Percentiles rank a stretch among this genome's conserved stretches.
Evolutionary conservation across 129 eudicot species (phyloP).

Genomic region (Flaveria linearis): DNA sequence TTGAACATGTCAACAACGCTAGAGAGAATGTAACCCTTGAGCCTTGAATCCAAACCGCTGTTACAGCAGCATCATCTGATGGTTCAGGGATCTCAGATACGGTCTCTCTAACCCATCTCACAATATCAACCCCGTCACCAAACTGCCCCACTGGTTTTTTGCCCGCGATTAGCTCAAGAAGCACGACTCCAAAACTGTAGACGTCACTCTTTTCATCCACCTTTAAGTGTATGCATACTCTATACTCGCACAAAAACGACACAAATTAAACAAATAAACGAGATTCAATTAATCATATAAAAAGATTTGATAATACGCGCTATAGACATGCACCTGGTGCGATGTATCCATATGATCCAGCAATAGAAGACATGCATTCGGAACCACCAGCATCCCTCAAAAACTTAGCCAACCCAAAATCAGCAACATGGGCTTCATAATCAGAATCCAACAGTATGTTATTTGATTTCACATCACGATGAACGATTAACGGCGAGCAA

Average conservation of each 20-base stretch:
- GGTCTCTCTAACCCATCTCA: conserved; percentile 74
- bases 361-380: conserved; percentile 91
- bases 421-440: conserved; percentile 96
- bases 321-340: conserved; percentile 69
- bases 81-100: conserved; percentile 55
- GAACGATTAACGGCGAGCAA: conserved; percentile 83
- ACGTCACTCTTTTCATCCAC: conserved; percentile 93
- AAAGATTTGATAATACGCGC: background rate
- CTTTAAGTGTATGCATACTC: conserved; percentile 92
- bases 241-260: conserved; percentile 20
- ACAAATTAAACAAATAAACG: background rate
- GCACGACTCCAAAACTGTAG: conserved; percentile 91
- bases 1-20: conserved; percentile 67
- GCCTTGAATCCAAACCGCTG: conserved; percentile 80
- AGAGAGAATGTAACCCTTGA: conserved; percentile 49
- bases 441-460: conserved; percentile 79
- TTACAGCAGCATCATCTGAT: conserved; percentile 64
- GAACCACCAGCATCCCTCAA: conserved; percentile 63
- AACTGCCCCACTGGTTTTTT: conserved; percentile 85
- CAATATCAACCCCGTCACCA: conserved; percentile 90
- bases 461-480: conserved; percentile 86
- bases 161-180: conserved; percentile 82
- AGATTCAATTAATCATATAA: no score
- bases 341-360: conserved; percentile 96
- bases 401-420: conserved; percentile 94